Conservation (phyloP, 2,329 filamentous ascomycete species). For the Xylariaceae sp. region DNA sequence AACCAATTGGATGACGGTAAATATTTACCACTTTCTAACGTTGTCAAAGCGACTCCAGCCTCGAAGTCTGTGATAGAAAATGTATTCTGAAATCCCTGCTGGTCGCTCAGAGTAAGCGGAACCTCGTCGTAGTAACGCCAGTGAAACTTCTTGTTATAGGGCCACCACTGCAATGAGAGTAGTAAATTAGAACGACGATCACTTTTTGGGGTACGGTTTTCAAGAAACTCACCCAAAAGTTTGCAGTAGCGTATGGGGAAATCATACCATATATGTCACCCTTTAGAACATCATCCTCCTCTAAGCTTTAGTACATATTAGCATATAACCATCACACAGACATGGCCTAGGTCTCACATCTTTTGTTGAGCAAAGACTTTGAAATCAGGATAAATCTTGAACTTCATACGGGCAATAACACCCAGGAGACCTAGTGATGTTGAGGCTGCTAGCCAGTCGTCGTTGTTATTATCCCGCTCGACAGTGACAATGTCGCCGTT, state of each 20-base stretch:
- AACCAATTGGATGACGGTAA: slow-evolving; percentile 54
- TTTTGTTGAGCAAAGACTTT: slow-evolving; percentile 58
- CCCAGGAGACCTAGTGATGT: slow-evolving; percentile 56
- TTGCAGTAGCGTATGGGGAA: slow-evolving; percentile 56
- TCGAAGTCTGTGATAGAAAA: slow-evolving; percentile 55
- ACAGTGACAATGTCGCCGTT: slow-evolving; percentile 50
- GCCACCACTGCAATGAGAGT: slow-evolving; percentile 53
- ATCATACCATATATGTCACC: slow-evolving; percentile 58
- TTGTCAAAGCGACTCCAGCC: slow-evolving; percentile 46
- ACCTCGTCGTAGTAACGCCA: slow-evolving; percentile 59
- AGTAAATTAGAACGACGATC: background rate
- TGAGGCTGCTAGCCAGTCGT: slow-evolving; percentile 58
- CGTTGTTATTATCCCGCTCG: slow-evolving; percentile 48
- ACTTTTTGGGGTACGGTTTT: background rate
- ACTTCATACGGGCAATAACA: slow-evolving; percentile 54
- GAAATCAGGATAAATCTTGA: slow-evolving; percentile 56
- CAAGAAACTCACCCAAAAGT: slow-evolving; percentile 51
- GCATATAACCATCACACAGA: background rate
- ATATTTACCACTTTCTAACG: slow-evolving; percentile 55
- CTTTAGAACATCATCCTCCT: slow-evolving; percentile 54
- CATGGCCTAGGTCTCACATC: slow-evolving; percentile 45
- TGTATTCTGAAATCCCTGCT: slow-evolving; percentile 58
- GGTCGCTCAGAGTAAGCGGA: slow-evolving; percentile 45
- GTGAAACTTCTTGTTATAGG: slow-evolving; percentile 57
- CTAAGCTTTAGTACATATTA: slow-evolving; percentile 41